Conservation (phyloP, 768 basidiomycete species). For the Termitomyces sp. region DNA sequence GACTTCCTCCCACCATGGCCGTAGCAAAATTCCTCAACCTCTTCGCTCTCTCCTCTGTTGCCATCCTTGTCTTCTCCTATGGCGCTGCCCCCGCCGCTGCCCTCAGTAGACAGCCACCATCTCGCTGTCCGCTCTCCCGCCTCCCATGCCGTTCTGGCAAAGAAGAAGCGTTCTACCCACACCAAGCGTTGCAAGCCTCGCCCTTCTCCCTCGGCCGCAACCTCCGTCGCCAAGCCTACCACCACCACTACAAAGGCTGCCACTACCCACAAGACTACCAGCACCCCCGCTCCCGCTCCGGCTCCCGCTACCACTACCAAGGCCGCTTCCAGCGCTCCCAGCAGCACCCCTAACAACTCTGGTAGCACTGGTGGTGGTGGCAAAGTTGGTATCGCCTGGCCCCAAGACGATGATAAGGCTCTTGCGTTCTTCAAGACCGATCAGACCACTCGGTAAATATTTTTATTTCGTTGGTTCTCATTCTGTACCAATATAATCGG, state of each 20-base stretch:
- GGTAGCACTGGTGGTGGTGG: constrained; percentile 18
- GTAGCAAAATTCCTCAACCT: constrained; percentile 51
- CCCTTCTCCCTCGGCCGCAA: constrained; percentile 25
- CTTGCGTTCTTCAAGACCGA: constrained; percentile 48
- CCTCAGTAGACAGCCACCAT: constrained; percentile 32
- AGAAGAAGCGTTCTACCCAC: constrained; percentile 44
- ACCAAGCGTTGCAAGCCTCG: constrained; percentile 57
- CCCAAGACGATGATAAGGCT: constrained; percentile 45
- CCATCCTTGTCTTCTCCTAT: constrained; percentile 50
- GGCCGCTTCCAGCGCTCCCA: not conserved
- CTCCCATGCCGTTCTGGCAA: constrained; percentile 43
- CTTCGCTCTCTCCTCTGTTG: constrained; percentile 54
- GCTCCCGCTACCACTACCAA: constrained; percentile 13
- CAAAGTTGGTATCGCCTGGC: constrained; percentile 70
- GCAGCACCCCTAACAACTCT: constrained; percentile 4
- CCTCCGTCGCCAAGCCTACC: constrained; percentile 14
- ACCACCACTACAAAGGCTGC: constrained; percentile 8
- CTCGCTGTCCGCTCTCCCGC: constrained; percentile 41
- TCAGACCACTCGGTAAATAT: constrained; percentile 39
- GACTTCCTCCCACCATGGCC: constrained; percentile 29
- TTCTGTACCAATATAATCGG: not conserved
- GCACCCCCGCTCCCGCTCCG: constrained; percentile 5
- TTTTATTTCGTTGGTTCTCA: not conserved
- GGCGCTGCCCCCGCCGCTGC: constrained; percentile 46
- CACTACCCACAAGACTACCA: constrained; percentile 6